Conservation (phyloP, 257 asterid genomes). For the Gentiana macrophylla region DNA sequence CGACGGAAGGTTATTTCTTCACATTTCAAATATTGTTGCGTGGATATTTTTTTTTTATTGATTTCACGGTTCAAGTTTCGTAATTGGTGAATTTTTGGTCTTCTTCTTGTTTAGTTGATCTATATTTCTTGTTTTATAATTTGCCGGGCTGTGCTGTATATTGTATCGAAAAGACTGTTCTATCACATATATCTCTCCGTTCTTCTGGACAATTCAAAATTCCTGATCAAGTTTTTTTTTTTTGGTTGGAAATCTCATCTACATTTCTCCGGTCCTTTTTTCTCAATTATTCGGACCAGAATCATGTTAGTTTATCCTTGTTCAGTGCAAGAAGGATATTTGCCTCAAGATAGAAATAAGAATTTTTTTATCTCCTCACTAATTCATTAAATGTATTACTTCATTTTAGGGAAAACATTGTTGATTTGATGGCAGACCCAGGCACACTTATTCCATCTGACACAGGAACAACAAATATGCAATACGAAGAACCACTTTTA, state of each 20-base stretch:
- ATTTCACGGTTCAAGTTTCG: background rate
- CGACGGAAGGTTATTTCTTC: constrained; percentile 52
- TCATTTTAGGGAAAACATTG: constrained; percentile 81
- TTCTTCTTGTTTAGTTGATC: constrained; percentile 1
- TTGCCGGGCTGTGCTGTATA: background rate
- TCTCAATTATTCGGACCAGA: background rate
- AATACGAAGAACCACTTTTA: constrained; percentile 24
- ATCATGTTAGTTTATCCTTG: constrained; percentile 2
- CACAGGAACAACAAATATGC: constrained; percentile 42
- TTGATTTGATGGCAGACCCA: constrained; percentile 96
- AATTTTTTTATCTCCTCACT: constrained; percentile 6
- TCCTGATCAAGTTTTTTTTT: background rate
- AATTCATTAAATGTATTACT: constrained; percentile 14
- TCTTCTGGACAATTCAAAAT: background rate
- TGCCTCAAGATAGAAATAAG: constrained; percentile 7
- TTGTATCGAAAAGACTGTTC: constrained; percentile 1
- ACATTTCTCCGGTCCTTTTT: background rate
- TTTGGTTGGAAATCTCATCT: background rate
- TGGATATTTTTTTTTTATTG: background rate
- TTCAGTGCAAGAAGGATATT: constrained; percentile 3
- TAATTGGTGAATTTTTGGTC: background rate
- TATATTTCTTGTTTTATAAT: background rate
- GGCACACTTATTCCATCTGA: constrained; percentile 96
- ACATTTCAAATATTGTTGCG: constrained; percentile 3
- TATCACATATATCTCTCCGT: constrained; percentile 1